Base-by-base conservation (phyloP, 768 basidiomycete genomes). In the Clitopilus hobsonii region DNA sequence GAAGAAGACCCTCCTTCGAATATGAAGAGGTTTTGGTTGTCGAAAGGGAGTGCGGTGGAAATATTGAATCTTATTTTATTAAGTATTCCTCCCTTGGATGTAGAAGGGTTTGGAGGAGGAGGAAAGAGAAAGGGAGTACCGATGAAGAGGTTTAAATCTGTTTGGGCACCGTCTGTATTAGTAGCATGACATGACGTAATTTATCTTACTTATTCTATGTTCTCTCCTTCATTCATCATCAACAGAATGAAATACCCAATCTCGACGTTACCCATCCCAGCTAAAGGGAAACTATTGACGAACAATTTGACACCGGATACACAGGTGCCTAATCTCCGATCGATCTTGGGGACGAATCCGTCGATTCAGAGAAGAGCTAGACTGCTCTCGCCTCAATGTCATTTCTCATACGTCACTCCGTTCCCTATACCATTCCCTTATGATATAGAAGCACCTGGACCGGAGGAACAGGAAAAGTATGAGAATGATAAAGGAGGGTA, bases 381-480 rank as follows among this genome's bases (percentile, higher is more conserved):
- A 56, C 72, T 90, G 1, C 71, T 89, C 16, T 69, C 78, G 0
- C 65, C 74, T 0, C 66, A 77, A 36, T 79, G 80, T 3, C 92
- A 94, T 67, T 94, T 84, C 69, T 81, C 88, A n/a, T 84, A 86
- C 65, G 86, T 92, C 53, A 79, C 89, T 2, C 95, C 96, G 0
- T 80, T 92, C 58, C 91, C 93, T 7, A 57, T 89, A 0, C 72
- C 85, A 2, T 98, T 97, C 69, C 96, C 95, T 0, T 93, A 88
- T 68, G 74, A 84, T 27, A 84, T 96, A 23, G 72, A 78, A 49
- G 74, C 81, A 0, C 81, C 78, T 13, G 74, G 74, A 27, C 75
- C 78, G 38, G 68, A 36, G 13, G 32, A 36, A 10, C 32, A 36
- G n/a, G 32, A 36, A 4, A 36, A 36, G n/a, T 36, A 36, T n/a